Evolutionary conservation across 441 rosid species (phyloP).

Genomic region (Lagerstroemia fauriei): DNA sequence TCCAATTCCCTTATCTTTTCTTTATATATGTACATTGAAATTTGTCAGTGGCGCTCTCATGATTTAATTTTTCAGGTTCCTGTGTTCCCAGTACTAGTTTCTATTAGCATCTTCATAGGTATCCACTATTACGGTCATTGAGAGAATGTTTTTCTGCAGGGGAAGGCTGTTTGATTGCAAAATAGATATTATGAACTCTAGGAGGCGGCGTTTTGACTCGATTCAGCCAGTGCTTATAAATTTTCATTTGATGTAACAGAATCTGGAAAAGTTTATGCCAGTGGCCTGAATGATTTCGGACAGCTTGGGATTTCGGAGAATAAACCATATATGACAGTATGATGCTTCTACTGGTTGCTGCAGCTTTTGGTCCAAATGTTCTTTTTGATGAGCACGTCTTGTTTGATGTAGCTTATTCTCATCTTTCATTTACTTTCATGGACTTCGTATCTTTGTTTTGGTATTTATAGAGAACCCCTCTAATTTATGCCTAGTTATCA

Average conservation of each 20-base stretch:
- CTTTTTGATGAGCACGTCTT: background rate
- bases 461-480: background rate
- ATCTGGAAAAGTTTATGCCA: constrained; percentile 72
- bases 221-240: constrained; percentile 28
- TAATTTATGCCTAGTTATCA: background rate
- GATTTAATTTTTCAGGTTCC: background rate
- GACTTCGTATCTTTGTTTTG: background rate
- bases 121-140: background rate
- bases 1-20: background rate
- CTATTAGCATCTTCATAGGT: background rate
- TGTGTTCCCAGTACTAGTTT: background rate
- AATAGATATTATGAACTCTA: background rate
- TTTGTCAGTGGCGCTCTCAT: too few species aligned
- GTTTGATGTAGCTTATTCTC: background rate
- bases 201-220: constrained; percentile 16
- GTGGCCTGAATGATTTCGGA: constrained; percentile 90
- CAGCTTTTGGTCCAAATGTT: background rate
- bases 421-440: background rate
- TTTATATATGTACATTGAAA: too few species aligned
- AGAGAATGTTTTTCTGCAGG: background rate
- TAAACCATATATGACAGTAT: constrained; percentile 54
- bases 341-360: constrained; percentile 21
- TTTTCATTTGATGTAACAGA: constrained; percentile 49
- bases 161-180: background rate
- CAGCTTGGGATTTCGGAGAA: constrained; percentile 66